Conservation (phyloP, 495 filamentous ascomycete genomes). For the Xylaria palmicola region DNA sequence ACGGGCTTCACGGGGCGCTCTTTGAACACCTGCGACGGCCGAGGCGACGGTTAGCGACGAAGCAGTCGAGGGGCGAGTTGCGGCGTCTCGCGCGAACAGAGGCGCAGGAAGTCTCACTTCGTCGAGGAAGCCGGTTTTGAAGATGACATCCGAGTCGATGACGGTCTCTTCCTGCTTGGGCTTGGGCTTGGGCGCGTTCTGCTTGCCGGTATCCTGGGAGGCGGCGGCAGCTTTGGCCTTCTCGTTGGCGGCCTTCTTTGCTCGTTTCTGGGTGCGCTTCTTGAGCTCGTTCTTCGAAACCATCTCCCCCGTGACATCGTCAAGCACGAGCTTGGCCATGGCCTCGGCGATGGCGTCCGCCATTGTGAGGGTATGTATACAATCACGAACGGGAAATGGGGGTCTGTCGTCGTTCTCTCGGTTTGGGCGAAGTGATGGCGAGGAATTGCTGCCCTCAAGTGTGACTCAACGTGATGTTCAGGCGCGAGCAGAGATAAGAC, state of each 20-base stretch:
- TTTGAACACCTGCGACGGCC: conserved; percentile 58
- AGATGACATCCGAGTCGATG: conserved; percentile 70
- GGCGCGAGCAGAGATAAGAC: not conserved
- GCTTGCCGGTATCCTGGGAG: conserved; percentile 21
- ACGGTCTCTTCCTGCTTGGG: conserved; percentile 44
- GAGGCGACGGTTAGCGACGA: not conserved
- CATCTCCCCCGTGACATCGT: conserved; percentile 66
- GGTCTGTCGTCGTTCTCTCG: not conserved
- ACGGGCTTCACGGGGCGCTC: conserved; percentile 67
- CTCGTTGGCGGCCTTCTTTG: conserved; percentile 54
- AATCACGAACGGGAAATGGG: not conserved
- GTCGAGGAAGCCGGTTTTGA: conserved; percentile 80
- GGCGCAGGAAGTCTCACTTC: conserved; percentile 28
- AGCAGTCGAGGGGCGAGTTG: not conserved
- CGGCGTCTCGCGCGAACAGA: not conserved
- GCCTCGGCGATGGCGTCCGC: conserved; percentile 54
- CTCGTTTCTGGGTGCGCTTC: conserved; percentile 61
- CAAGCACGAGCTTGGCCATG: conserved; percentile 59
- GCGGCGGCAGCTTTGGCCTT: conserved; percentile 46
- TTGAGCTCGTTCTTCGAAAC: conserved; percentile 65
- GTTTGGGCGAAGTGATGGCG: not conserved
- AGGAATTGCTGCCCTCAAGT: not conserved
- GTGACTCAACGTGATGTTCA: not conserved
- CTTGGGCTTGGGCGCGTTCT: conserved; percentile 40
- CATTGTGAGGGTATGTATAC: conserved; percentile 36